Conservation (phyloP, 768 basidiomycete species). For the Melanogaster broomeanus region DNA sequence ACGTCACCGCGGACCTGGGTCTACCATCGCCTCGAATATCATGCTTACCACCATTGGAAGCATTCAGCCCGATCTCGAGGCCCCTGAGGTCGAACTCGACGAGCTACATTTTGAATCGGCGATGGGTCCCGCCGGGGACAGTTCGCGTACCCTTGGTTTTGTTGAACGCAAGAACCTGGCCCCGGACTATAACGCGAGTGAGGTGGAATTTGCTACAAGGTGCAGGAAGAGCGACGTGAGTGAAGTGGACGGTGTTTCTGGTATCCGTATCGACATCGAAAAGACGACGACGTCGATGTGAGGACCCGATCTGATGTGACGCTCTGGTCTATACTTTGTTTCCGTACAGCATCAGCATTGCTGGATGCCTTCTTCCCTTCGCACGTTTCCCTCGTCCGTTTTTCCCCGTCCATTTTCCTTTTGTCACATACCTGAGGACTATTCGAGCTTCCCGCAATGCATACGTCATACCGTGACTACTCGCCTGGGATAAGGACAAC, state of each 20-base stretch:
- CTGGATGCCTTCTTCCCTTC: slow-evolving; percentile 21
- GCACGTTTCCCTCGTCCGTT: slow-evolving; percentile 17
- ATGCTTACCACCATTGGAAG: slow-evolving; percentile 66
- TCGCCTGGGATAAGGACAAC: slow-evolving; percentile 17
- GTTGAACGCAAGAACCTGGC: slow-evolving; percentile 46
- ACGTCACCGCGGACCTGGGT: slow-evolving; percentile 52
- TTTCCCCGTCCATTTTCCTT: slow-evolving; percentile 8
- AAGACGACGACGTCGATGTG: slow-evolving; percentile 55
- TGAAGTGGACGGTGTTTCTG: slow-evolving; percentile 26
- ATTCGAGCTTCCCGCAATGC: slow-evolving; percentile 9
- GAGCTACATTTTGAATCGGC: slow-evolving; percentile 52
- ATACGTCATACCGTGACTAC: slow-evolving; percentile 14
- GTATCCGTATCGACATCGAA: slow-evolving; percentile 65
- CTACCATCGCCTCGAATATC: slow-evolving; percentile 61
- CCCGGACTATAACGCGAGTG: slow-evolving; percentile 48
- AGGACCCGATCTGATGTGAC: neutral
- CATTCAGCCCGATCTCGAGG: slow-evolving; percentile 54
- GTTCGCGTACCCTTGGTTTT: slow-evolving; percentile 33
- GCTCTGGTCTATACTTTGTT: slow-evolving; percentile 9
- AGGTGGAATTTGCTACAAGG: slow-evolving; percentile 31
- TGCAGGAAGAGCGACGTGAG: slow-evolving; percentile 25
- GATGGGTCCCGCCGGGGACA: slow-evolving; percentile 53
- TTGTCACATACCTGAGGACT: slow-evolving; percentile 4
- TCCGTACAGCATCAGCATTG: slow-evolving; percentile 30
- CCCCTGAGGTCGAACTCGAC: slow-evolving; percentile 57